Evolutionary conservation across 352 stramenopile genomes (phyloP), one percentile per base, ranked within the genome.

Genomic region (Aphanomyces invadans): DNA sequence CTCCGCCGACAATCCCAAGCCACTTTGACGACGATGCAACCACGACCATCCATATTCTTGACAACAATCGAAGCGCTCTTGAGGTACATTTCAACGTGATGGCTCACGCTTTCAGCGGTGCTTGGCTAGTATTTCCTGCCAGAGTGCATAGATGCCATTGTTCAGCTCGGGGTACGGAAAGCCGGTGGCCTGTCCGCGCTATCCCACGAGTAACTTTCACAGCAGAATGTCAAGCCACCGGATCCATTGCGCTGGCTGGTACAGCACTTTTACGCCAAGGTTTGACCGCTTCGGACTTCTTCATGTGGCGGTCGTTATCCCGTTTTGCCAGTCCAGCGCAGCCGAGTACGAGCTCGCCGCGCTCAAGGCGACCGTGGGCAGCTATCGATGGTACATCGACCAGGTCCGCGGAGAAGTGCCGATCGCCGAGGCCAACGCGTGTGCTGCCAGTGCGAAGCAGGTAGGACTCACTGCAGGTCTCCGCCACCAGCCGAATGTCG

Each of bases 41-140:
- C 2, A 21, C 26, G 25, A 19, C 21, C 2, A 11, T 49, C 2
- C 21, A 26, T 25, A 28, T 65, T 29, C 4, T 36, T 7, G 57
- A 12, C 23, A 65, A 65, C 28, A 53, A 5, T 28, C 25, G 26
- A 2, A 36, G 33, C 32, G 46, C 28, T 12, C 42, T 67, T 21
- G 60, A 67, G 60, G 60, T 67, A 59, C 39, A 42, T 28, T 23
- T 39, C 15, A 9, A 11, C 5, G 23, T n/a, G 1, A n/a, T 57
- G 5, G 23, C 7, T 15, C 1, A 60, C 5, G n/a, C 21, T 32
- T 45, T 21, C 5, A 51, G 19, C 21, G n/a, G 21, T 29, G 11
- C 12, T 57, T 51, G n/a, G 25, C 39, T 59, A 67, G 60, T 51
- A 17, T 39, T 67, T 67, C 25, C 38, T 67, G 17, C 60, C 60